These are phyloP conservation scores for Tremellales sp. DNA, from an alignment of 1,284 basidiomycete species.

Conservation along the genomic window DNA sequence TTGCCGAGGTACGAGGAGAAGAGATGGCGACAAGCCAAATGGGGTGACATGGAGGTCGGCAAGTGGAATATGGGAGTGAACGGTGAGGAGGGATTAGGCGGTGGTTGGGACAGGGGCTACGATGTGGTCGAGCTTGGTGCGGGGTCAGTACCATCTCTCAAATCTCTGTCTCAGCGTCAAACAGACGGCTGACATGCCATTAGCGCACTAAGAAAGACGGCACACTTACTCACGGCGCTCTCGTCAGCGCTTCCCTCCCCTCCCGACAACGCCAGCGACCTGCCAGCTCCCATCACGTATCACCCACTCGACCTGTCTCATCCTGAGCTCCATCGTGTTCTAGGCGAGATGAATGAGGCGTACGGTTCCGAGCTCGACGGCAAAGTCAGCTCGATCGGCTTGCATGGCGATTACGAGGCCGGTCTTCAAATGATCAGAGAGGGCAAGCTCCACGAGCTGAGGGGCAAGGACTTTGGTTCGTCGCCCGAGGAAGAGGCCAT, in stretches of 20 bases:
- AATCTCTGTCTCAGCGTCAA: not conserved
- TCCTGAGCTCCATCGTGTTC: conserved; percentile 75
- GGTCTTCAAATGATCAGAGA: conserved; percentile 57
- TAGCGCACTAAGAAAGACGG: conserved; percentile 85
- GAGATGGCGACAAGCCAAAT: conserved; percentile 46
- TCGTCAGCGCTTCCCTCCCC: conserved; percentile 53
- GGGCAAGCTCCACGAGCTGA: conserved; percentile 44
- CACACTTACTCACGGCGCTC: conserved; percentile 74
- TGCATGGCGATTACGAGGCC: conserved; percentile 86
- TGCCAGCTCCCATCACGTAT: conserved; percentile 65
- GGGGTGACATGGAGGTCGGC: conserved; percentile 62
- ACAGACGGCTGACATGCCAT: conserved; percentile 1
- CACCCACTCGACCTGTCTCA: conserved; percentile 91
- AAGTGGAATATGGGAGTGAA: conserved; percentile 63
- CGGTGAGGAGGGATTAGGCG: conserved; percentile 52
- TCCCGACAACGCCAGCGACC: conserved; percentile 18
- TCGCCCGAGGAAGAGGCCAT: not conserved
- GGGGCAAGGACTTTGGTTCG: not conserved
- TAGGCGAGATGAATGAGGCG: conserved; percentile 63
- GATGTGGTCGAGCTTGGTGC: conserved; percentile 80
- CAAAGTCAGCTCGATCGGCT: conserved; percentile 70
- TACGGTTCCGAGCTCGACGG: conserved; percentile 64
- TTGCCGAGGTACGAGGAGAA: conserved; percentile 2
- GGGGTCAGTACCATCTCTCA: conserved; percentile 59
- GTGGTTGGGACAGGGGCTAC: conserved; percentile 45